Evolutionary conservation across 2,329 filamentous ascomycete genomes (phyloP).

Genomic region (Exophiala sp.): DNA sequence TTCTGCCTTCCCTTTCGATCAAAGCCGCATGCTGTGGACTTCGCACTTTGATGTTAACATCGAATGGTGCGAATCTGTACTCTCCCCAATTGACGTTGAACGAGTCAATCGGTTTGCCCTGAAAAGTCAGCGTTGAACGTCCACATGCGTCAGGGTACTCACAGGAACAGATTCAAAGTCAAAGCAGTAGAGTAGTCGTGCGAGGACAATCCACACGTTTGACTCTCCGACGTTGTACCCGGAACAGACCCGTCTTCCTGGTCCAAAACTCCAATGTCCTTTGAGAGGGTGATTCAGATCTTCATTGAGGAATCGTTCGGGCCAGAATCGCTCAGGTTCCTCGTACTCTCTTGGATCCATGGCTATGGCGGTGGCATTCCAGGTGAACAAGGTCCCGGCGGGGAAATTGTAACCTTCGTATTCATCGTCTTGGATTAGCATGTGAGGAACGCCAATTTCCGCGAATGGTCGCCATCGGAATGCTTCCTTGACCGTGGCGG

Average conservation of each 20-base stretch:
- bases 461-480: slow-evolving; percentile 38
- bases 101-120: slow-evolving; percentile 18
- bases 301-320: slow-evolving; percentile 23
- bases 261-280: slow-evolving; percentile 30
- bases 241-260: slow-evolving; percentile 21
- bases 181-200: slow-evolving; percentile 23
- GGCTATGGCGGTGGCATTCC: slow-evolving; percentile 46
- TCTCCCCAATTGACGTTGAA: slow-evolving; percentile 17
- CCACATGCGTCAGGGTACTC: neutral
- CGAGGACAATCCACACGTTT: slow-evolving; percentile 22
- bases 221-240: slow-evolving; percentile 23
- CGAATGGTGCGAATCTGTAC: slow-evolving; percentile 30
- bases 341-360: slow-evolving; percentile 34
- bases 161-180: slow-evolving; percentile 21
- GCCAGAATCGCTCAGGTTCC: slow-evolving; percentile 25
- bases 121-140: neutral
- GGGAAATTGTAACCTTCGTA: slow-evolving; percentile 50
- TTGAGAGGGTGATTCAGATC: slow-evolving; percentile 29
- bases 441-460: slow-evolving; percentile 37
- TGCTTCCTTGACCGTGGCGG: slow-evolving; percentile 34
- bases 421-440: slow-evolving; percentile 28
- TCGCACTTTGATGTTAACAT: slow-evolving; percentile 29
- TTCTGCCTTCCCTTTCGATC: slow-evolving; percentile 22
- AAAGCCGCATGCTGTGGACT: slow-evolving; percentile 26
- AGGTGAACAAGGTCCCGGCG: slow-evolving; percentile 45